These are phyloP conservation scores for Mycena pura DNA, from an alignment of 768 basidiomycete genomes.

Conservation along the genomic window DNA sequence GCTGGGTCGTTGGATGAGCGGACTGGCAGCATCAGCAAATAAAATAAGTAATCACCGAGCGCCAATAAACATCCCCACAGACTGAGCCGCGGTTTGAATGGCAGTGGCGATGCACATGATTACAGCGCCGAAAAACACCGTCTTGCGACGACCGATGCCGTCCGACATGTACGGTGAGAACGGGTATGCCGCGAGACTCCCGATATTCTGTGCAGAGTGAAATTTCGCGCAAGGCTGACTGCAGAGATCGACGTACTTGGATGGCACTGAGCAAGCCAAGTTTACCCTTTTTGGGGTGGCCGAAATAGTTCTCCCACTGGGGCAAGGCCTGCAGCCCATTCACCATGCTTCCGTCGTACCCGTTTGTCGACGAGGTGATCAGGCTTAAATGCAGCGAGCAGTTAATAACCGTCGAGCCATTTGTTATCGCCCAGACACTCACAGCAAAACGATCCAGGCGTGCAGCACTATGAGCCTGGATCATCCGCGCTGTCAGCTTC, in stretches of 20 bases:
- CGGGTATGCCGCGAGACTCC: slow-evolving; percentile 71
- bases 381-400: slow-evolving; percentile 47
- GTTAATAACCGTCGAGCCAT: neutral
- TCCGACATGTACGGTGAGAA: slow-evolving; percentile 78
- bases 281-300: slow-evolving; percentile 58
- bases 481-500: slow-evolving; percentile 1
- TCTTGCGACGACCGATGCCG: slow-evolving; percentile 68
- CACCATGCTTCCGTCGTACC: slow-evolving; percentile 82
- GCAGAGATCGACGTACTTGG: slow-evolving; percentile 51
- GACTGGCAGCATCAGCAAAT: neutral
- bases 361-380: slow-evolving; percentile 77
- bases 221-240: neutral
- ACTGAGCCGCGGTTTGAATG: slow-evolving; percentile 74
- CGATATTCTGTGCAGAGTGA: slow-evolving; percentile 61
- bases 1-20: slow-evolving; percentile 31
- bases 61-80: slow-evolving; percentile 80
- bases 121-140: slow-evolving; percentile 70
- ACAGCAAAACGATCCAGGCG: slow-evolving; percentile 74
- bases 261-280: slow-evolving; percentile 78
- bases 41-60: slow-evolving; percentile 53
- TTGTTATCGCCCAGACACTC: slow-evolving; percentile 27
- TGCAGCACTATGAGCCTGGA: slow-evolving; percentile 67
- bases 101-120: slow-evolving; percentile 74
- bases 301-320: slow-evolving; percentile 71
- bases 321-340: slow-evolving; percentile 74